Percentiles rank a stretch among this genome's conserved stretches.
Conservation (phyloP, 1,139 yeast genomes). For the Yamadazyma atlantica region DNA sequence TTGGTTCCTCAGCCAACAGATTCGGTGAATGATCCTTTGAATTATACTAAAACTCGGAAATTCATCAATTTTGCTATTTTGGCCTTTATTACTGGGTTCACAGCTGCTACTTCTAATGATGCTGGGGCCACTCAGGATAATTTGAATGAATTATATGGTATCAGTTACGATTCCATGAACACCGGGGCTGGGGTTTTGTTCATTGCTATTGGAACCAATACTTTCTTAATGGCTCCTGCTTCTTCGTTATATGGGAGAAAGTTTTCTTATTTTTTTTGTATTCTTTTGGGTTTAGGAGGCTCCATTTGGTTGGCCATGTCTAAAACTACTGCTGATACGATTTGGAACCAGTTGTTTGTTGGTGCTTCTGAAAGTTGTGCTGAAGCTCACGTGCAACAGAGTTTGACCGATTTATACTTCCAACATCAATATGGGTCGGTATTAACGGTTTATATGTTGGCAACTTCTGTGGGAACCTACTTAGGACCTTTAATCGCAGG, state of each 20-base stretch:
- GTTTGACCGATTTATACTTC: conserved; percentile 72
- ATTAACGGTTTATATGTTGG: conserved; percentile 74
- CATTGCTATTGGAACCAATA: conserved; percentile 71
- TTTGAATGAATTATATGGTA: conserved; percentile 60
- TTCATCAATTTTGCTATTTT: conserved; percentile 58
- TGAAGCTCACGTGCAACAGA: conserved; percentile 83
- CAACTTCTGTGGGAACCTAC: conserved; percentile 80
- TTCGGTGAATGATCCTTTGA: conserved; percentile 51
- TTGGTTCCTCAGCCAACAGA: conserved; percentile 45
- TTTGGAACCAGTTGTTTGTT: conserved; percentile 81
- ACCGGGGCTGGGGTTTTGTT: conserved; percentile 85
- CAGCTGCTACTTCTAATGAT: conserved; percentile 83
- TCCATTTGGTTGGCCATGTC: conserved; percentile 73
- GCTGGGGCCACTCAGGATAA: conserved; percentile 82
- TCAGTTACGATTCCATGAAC: conserved; percentile 73
- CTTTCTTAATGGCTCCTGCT: conserved; percentile 71
- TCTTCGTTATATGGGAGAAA: conserved; percentile 78
- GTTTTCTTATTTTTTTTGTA: conserved; percentile 65
- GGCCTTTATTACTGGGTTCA: conserved; percentile 72
- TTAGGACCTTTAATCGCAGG: conserved; percentile 82
- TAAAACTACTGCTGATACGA: conserved; percentile 59
- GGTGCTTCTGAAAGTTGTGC: conserved; percentile 89
- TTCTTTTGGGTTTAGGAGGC: conserved; percentile 62
- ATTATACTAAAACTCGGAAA: conserved; percentile 55
- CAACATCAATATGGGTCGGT: conserved; percentile 80